Base-by-base conservation (phyloP, 805 yeast species). In the Wickerhamiella azyma region DNA sequence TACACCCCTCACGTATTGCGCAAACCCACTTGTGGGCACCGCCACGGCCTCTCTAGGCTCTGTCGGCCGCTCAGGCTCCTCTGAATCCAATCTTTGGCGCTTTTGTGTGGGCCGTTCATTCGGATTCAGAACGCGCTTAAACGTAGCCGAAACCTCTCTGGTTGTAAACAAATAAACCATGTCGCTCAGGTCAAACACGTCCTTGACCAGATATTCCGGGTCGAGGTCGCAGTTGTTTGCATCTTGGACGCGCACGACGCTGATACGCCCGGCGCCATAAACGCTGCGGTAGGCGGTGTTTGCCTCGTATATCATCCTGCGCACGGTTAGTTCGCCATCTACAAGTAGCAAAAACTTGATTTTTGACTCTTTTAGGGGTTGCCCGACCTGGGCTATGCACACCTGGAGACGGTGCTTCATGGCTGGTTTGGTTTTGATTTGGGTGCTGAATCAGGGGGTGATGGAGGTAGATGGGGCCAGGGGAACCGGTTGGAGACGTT, bases 331-430 rank as follows among this genome's bases (percentile, higher is more conserved):
- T 5, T 21, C 33, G 5, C 32, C 26, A 2, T 26, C 11, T 4
- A 37, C 33, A 2, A 41, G 6, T 26, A 32, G 44, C 33, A 41
- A 26, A 10, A 41, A 41, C 18, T 33, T 41, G 14, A 26, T 32
- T 21, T 8, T 32, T 16, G 37, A 21, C 33, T 14, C 28, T n/a
- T n/a, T n/a, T n/a, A n/a, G n/a, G 8, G 14, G 26, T 13, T 3
- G 21, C 17, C 14, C 32, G 4, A 9, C 30, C 17, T 26, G 29
- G 36, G 9, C 14, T 5, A 28, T 11, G 6, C 10, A 9, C 24
- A 42, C 33, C 26, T 36, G 39, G 21, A 42, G 35, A 24, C 40
- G 40, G 18, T 36, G 18, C 45, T 36, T 42, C 28, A 37, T 36
- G 14, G 11, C 14, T 16, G 5, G 5, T 10, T 16, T 16, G 14